Percentiles rank a stretch among this genome's conserved stretches.
phyloP scores from a whole-genome alignment of 139 green algal species.

The Picochlorum sp. region DNA sequence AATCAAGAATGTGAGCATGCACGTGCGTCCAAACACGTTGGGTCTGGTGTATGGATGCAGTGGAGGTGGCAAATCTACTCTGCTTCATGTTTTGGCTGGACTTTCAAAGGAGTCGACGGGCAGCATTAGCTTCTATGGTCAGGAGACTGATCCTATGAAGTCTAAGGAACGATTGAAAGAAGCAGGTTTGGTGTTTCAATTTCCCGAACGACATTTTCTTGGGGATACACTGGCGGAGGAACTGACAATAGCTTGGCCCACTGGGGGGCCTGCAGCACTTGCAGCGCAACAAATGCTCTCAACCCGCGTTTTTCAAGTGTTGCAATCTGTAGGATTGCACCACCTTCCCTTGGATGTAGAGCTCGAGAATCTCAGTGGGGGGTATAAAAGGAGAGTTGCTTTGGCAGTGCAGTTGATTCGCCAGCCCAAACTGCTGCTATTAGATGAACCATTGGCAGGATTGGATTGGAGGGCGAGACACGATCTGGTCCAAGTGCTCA shows the following conservation, averaged over 20 bases:
- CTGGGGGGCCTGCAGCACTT: slow-evolving; percentile 5
- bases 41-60: slow-evolving; percentile 71
- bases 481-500: slow-evolving; percentile 25
- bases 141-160: neutral
- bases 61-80: slow-evolving; percentile 82
- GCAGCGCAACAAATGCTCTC: slow-evolving; percentile 4
- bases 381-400: slow-evolving; percentile 81
- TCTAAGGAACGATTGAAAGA: slow-evolving; percentile 15
- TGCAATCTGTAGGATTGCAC: slow-evolving; percentile 57
- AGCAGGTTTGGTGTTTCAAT: slow-evolving; percentile 90
- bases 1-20: slow-evolving; percentile 47
- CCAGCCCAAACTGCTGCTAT: slow-evolving; percentile 55
- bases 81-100: slow-evolving; percentile 68
- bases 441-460: slow-evolving; percentile 87
- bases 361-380: slow-evolving; percentile 60
- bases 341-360: slow-evolving; percentile 46
- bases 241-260: slow-evolving; percentile 52
- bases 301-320: slow-evolving; percentile 24
- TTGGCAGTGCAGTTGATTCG: slow-evolving; percentile 79
- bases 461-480: slow-evolving; percentile 62
- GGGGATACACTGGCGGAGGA: slow-evolving; percentile 36
- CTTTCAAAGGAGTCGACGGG: slow-evolving; percentile 47
- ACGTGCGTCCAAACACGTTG: slow-evolving; percentile 53
- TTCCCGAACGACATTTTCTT: slow-evolving; percentile 91
- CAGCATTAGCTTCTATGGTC: slow-evolving; percentile 13